A percentile compares a stretch with the other conserved stretches of the same genome.
These are phyloP conservation scores for Lasiodiplodia theobromae DNA, from an alignment of 2,329 filamentous ascomycete species.

Conservation along the genomic window DNA sequence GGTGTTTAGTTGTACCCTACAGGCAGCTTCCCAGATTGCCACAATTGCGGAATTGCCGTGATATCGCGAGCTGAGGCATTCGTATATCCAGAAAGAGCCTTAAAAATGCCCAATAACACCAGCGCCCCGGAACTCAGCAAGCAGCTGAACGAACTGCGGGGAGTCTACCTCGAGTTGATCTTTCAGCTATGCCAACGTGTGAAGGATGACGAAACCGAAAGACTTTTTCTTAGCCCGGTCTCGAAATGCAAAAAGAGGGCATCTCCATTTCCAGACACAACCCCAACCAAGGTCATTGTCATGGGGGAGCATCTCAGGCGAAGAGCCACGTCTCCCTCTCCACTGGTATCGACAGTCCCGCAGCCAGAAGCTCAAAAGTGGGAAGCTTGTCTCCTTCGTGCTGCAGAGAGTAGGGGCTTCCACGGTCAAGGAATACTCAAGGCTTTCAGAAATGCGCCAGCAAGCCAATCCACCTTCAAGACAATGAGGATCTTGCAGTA, in stretches of 20 bases:
- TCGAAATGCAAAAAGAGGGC: not conserved
- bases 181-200: not conserved
- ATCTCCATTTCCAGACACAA: not conserved
- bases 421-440: not conserved
- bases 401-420: not conserved
- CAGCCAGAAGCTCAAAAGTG: not conserved
- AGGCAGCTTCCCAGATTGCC: not conserved
- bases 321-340: not conserved
- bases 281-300: not conserved
- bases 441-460: not conserved
- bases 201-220: not conserved
- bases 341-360: not conserved
- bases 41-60: not conserved
- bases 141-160: not conserved
- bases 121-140: not conserved
- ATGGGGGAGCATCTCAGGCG: not conserved
- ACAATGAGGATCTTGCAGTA: not conserved
- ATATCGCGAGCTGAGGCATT: constrained; percentile 3
- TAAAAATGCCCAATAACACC: not conserved
- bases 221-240: not conserved
- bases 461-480: not conserved
- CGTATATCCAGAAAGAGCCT: constrained; percentile 3
- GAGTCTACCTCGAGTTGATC: not conserved
- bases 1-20: not conserved
- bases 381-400: not conserved